Percentiles rank a stretch among this genome's conserved stretches.
Evolutionary conservation across 1,284 basidiomycete species (phyloP).

Genomic region (Cutaneotrichosporon spelunceum): DNA sequence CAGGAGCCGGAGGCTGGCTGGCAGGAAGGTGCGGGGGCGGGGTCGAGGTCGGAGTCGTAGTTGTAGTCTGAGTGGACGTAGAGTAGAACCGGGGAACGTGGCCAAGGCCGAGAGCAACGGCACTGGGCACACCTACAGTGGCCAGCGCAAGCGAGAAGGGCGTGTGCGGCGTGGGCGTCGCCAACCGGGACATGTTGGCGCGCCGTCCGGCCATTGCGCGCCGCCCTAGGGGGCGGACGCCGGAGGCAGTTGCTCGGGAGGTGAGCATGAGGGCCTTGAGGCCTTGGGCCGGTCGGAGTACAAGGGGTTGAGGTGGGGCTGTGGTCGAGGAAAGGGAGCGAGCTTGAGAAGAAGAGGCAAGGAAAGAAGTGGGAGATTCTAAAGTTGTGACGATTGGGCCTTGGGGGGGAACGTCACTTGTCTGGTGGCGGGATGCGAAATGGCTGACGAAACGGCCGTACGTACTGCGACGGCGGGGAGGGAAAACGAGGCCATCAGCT

Average conservation of each 20-base stretch:
- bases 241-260: slow-evolving; percentile 10
- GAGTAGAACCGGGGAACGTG: slow-evolving; percentile 24
- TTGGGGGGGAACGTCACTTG: no score
- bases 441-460: no score
- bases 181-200: slow-evolving; percentile 2
- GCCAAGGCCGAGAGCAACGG: slow-evolving; percentile 18
- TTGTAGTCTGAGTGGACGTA: slow-evolving; percentile 31
- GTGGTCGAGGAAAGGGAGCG: slow-evolving; percentile 2
- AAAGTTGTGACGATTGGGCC: no score
- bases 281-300: not conserved
- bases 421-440: no score
- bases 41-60: slow-evolving; percentile 15
- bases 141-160: slow-evolving; percentile 7
- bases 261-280: slow-evolving; percentile 13
- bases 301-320: not conserved
- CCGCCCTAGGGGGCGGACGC: slow-evolving; percentile 2
- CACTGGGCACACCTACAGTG: slow-evolving; percentile 13
- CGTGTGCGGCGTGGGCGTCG: slow-evolving; percentile 5
- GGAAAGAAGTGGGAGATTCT: not conserved
- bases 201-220: slow-evolving; percentile 1
- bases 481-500: not conserved
- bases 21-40: slow-evolving; percentile 17
- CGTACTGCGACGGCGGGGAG: no score
- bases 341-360: not conserved
- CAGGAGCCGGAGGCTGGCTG: slow-evolving; percentile 8